Conservation (phyloP, 2,329 filamentous ascomycete genomes). For the Fonsecaea erecta region DNA sequence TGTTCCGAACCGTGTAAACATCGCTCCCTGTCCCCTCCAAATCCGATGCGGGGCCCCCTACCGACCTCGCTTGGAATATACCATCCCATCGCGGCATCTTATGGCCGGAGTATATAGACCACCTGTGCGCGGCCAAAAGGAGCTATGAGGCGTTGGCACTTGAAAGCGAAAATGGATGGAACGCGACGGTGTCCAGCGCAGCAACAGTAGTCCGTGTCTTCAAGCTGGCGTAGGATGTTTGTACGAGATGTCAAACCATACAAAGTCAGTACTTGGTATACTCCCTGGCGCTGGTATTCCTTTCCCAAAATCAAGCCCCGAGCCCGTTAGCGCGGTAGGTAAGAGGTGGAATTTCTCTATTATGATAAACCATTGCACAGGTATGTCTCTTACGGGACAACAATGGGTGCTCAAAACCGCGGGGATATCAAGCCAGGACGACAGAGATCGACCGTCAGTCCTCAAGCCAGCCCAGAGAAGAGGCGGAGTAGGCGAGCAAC, state of each 20-base stretch:
- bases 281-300: background rate
- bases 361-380: too few species aligned
- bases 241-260: background rate
- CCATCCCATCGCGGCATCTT: too few species aligned
- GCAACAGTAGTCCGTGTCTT: background rate
- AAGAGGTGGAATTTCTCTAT: background rate
- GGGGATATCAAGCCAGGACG: background rate
- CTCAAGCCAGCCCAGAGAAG: background rate
- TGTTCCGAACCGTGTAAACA: conserved; percentile 1
- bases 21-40: conserved; percentile 24
- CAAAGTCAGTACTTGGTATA: background rate
- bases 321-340: background rate
- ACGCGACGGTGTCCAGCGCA: background rate
- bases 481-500: background rate
- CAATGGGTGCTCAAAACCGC: background rate
- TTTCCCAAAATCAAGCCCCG: background rate
- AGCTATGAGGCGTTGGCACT: background rate
- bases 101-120: too few species aligned
- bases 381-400: too few species aligned
- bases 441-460: background rate
- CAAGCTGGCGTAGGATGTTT: background rate
- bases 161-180: background rate
- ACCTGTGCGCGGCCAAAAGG: background rate
- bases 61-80: conserved; percentile 50
- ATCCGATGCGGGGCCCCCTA: conserved; percentile 23